Evolutionary conservation across 2,329 filamentous ascomycete species (phyloP), one percentile per base, ranked within the genome.

Genomic region (Calonectria pauciramosa): DNA sequence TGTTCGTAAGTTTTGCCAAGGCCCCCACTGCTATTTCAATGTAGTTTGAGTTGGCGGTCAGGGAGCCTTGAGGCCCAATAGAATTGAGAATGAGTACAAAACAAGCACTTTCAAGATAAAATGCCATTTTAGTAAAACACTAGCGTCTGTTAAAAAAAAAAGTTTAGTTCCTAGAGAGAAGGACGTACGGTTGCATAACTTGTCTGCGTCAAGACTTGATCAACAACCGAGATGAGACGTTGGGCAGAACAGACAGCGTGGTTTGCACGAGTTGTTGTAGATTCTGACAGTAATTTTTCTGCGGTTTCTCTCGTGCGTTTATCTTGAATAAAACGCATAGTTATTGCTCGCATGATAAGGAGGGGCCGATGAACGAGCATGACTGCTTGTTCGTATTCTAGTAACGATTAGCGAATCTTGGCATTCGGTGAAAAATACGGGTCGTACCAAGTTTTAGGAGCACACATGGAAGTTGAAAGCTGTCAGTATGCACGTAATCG

Each of bases 1-100:
- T 64, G 26, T 64, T 64, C 3, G 59, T 30, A 9, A 64, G 36
- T n/a, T 64, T 64, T 20, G 59, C 36, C 16, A 64, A 44, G 4
- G 59, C 59, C 4, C 38, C 36, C 7, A 64, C 59, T 2, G 59
- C 59, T 30, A 30, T 41, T 28, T 64, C 59, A 64, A 64, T 44
- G 9, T 64, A 36, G 26, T 14, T 64, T 16, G 59, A 64, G 16
- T 64, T 64, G 14, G 38, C 59, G 9, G 59, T 30, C 9, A 64
- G 26, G 8, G 59, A 64, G 14, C 38, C 59, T n/a, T 64, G 59
- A 20, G 59, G 59, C 14, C 59, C 59, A 8, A 64, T 64, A 9
- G 59, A 64, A 23, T 64, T 64, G 23, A 64, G 38, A n/a, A 64
- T 64, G 7, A 64, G 59, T 14, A 64, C 38, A 30, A 64, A 64